Conservation (phyloP, 257 asterid genomes). For the Nicotiana knightiana region DNA sequence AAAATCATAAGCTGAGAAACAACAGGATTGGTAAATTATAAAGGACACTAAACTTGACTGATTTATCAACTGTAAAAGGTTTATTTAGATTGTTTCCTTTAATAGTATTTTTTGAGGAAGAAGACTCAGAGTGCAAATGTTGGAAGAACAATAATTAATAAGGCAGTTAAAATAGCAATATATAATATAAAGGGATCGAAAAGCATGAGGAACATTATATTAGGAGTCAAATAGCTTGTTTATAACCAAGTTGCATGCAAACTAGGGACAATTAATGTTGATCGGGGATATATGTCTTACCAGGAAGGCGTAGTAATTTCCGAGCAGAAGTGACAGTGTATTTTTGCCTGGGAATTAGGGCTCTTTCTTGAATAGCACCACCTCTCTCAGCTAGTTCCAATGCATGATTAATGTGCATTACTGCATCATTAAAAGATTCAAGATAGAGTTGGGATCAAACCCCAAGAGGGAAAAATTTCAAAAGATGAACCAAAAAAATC, state of each 20-base stretch:
- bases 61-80: neutral
- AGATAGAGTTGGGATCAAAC: neutral
- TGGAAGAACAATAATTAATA: too few relatives aligned
- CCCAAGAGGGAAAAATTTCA: neutral
- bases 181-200: too few relatives aligned
- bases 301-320: slow-evolving; percentile 23
- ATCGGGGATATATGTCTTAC: neutral
- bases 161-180: too few relatives aligned
- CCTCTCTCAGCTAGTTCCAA: slow-evolving; percentile 28
- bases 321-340: slow-evolving; percentile 19
- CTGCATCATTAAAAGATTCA: slow-evolving; percentile 19
- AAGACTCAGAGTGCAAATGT: neutral
- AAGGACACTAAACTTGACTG: neutral
- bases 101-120: neutral
- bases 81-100: neutral
- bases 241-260: too few relatives aligned
- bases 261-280: neutral
- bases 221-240: too few relatives aligned
- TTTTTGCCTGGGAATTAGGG: slow-evolving; percentile 22
- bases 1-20: neutral
- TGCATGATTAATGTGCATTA: slow-evolving; percentile 28
- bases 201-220: too few relatives aligned
- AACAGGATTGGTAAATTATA: neutral
- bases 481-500: neutral
- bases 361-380: slow-evolving; percentile 21